A percentile compares a stretch with the other conserved stretches of the same genome.
phyloP scores from a whole-genome alignment of 352 stramenopile species.

The Phytophthora aleatoria region DNA sequence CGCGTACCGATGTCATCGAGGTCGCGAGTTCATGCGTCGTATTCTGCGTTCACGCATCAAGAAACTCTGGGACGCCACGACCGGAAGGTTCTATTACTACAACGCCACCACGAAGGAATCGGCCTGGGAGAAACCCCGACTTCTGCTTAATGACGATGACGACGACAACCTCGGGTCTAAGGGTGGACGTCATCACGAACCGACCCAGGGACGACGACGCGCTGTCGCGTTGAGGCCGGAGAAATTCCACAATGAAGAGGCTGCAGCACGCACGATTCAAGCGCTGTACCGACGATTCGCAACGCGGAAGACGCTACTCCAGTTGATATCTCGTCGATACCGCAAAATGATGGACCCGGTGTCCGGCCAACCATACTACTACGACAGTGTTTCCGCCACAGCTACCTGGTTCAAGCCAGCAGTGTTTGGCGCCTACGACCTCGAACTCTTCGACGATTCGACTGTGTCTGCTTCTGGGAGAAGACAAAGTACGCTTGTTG shows the following conservation, averaged over 20 bases:
- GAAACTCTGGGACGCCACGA: constrained; percentile 58
- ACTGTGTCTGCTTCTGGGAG: constrained; percentile 17
- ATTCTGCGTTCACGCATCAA: constrained; percentile 60
- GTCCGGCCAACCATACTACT: constrained; percentile 63
- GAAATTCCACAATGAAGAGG: constrained; percentile 43
- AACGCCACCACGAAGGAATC: constrained; percentile 73
- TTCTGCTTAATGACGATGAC: constrained; percentile 38
- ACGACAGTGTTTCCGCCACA: constrained; percentile 52
- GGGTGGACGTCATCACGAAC: not conserved
- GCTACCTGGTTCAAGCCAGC: constrained; percentile 69
- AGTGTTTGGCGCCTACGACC: constrained; percentile 56
- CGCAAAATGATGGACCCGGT: constrained; percentile 59
- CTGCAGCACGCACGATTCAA: constrained; percentile 64
- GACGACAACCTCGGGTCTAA: constrained; percentile 23
- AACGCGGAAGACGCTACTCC: constrained; percentile 46
- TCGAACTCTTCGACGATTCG: constrained; percentile 42
- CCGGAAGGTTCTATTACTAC: constrained; percentile 71
- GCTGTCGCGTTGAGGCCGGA: constrained; percentile 24
- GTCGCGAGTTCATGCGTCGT: constrained; percentile 41
- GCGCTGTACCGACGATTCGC: constrained; percentile 60
- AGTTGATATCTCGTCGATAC: constrained; percentile 53
- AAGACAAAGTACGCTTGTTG: constrained; percentile 22
- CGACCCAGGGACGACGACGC: constrained; percentile 6
- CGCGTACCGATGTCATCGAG: constrained; percentile 48
- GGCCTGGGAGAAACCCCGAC: constrained; percentile 64